Evolutionary conservation across 2,329 filamentous ascomycete species (phyloP), one percentile per base, ranked within the genome.

Genomic region (Phialophora verrucosa): DNA sequence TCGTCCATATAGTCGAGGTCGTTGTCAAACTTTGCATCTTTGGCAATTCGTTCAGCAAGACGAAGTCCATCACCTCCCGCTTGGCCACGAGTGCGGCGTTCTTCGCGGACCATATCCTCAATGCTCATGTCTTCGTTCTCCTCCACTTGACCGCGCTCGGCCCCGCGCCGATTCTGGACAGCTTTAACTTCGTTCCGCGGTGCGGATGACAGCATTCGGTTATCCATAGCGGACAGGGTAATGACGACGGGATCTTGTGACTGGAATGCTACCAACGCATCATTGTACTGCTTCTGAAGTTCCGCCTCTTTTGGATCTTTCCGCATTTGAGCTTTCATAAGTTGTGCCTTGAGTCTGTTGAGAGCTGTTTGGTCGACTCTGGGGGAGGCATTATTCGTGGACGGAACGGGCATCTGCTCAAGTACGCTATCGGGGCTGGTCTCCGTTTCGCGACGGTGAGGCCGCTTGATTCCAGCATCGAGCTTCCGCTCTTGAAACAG

Each of bases 1-100:
- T 98, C 95, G 76, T 99, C 94, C 84, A 98, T 91, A 79, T 99
- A 99, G 62, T 99, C 94, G 29, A 99, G 87, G 76, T 96, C 91
- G 74, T 96, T 88, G 75, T 92, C 90, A 76, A 96, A 99, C 75
- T 93, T 96, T 57, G 81, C 87, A 77, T 99, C 95, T 76, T 96
- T 96, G 62, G 93, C 92, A 72, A 99, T 99, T 66, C 93, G 88
- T 76, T 98, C 93, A 2, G 95, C 95, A 35, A 97, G 86, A 3
- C 91, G 87, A 72, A 89, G 83, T 0, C 91, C 91, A 75, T 97
- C 93, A 61, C 92, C 92, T 50, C 91, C 92, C 3, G 83, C 82
- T 74, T 92, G 88, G 17, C 89, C 89, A 65, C 88, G 89, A 4
- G 92, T 97, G 62, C 94, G 90, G 42, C 92, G 88, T 79, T 99